phyloP scores from a whole-genome alignment of 192 early-diverging fungal species.

The Obelidium mucronatum region DNA sequence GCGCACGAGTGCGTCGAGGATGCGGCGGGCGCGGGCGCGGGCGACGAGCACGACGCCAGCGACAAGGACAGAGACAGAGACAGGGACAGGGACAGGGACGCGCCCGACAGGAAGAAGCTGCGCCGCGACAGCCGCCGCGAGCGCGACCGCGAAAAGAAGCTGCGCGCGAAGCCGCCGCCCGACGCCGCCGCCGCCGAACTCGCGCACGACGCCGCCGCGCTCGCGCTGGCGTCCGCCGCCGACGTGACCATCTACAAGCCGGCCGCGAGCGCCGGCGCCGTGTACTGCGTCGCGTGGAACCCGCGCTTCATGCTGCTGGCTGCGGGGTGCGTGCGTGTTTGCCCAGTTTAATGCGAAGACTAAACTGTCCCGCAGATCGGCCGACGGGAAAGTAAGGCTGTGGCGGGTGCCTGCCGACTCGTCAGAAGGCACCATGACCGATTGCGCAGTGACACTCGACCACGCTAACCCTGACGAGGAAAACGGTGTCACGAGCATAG shows the following conservation, averaged over 20 bases:
- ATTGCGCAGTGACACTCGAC: conserved; percentile 66
- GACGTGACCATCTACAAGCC: conserved; percentile 29
- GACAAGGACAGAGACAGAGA: too few relatives aligned
- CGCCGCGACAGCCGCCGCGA: too few relatives aligned
- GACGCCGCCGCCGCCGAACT: not conserved
- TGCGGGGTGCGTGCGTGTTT: conserved; percentile 70
- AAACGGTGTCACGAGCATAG: conserved; percentile 82
- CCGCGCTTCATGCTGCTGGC: conserved; percentile 71
- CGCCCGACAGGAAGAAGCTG: not conserved
- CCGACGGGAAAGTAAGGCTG: conserved; percentile 85
- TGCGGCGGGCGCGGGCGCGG: too few relatives aligned
- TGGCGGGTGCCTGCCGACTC: conserved; percentile 77
- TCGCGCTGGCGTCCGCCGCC: conserved; percentile 1
- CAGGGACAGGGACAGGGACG: too few relatives aligned
- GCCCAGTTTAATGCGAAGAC: too few relatives aligned
- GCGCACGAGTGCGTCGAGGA: conserved; percentile 72
- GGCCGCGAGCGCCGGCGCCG: not conserved
- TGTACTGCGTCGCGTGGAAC: conserved; percentile 68
- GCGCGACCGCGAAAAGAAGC: not conserved
- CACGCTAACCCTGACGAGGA: conserved; percentile 40
- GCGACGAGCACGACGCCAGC: conserved; percentile 24
- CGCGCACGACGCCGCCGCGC: conserved; percentile 10
- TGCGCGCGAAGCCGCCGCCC: not conserved
- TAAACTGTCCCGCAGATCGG: conserved; percentile 49
- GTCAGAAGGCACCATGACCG: conserved; percentile 52